Conservation (phyloP, 495 filamentous ascomycete genomes). For the Amorphotheca resinae region DNA sequence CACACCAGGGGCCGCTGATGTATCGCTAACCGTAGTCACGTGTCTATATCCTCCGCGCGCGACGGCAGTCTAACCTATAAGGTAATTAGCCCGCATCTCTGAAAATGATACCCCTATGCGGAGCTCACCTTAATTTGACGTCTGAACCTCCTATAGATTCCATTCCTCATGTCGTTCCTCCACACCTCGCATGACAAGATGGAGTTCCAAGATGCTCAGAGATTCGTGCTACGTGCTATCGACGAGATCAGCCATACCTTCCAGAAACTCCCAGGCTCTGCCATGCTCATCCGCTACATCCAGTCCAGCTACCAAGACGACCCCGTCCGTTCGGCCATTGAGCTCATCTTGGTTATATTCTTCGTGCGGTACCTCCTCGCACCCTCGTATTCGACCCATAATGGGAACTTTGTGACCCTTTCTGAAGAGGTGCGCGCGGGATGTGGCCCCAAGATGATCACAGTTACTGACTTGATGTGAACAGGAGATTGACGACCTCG, state of each 20-base stretch:
- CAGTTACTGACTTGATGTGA: neutral
- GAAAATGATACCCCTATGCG: too few species aligned
- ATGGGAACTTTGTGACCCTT: conserved; percentile 73
- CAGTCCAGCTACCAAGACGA: conserved; percentile 97
- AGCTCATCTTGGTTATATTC: conserved; percentile 90
- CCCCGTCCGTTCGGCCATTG: conserved; percentile 82
- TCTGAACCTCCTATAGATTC: too few species aligned
- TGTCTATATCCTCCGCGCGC: too few species aligned
- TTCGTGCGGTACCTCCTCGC: conserved; percentile 85
- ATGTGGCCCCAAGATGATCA: neutral
- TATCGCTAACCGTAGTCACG: too few species aligned
- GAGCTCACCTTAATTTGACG: too few species aligned
- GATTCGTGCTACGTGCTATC: conserved; percentile 51
- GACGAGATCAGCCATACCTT: conserved; percentile 58
- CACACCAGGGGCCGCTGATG: too few species aligned
- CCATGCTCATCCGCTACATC: conserved; percentile 89
- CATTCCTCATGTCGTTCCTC: too few species aligned
- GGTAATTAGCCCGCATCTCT: too few species aligned
- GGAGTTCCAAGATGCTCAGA: conserved; percentile 73
- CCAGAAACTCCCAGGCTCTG: conserved; percentile 82
- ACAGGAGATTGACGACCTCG: conserved; percentile 89
- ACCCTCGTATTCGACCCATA: conserved; percentile 79
- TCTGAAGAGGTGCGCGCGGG: conserved; percentile 55
- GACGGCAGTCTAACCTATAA: too few species aligned
- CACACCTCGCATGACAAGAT: conserved; percentile 31